Conservation (phyloP, 208 protist genomes). For the Trypanosomatidae sp. region DNA sequence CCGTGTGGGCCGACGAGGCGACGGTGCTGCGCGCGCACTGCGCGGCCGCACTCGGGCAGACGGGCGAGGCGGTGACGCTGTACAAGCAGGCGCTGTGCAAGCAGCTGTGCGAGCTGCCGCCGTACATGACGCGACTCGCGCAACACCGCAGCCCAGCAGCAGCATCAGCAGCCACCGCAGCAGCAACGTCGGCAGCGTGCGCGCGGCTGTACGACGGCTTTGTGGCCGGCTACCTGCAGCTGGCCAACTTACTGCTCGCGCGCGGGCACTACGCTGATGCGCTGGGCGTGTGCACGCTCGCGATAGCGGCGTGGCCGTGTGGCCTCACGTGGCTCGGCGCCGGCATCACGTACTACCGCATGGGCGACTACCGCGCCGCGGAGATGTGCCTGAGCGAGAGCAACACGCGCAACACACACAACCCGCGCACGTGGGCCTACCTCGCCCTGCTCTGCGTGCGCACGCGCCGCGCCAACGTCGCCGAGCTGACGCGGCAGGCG, state of each 20-base stretch:
- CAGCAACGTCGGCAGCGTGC: neutral
- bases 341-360: slow-evolving; percentile 76
- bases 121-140: slow-evolving; percentile 7
- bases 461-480: slow-evolving; percentile 30
- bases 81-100: slow-evolving; percentile 49
- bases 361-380: slow-evolving; percentile 33
- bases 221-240: slow-evolving; percentile 27
- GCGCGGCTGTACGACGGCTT: neutral
- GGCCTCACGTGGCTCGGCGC: slow-evolving; percentile 79
- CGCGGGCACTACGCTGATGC: slow-evolving; percentile 62
- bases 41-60: slow-evolving; percentile 29
- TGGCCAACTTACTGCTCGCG: slow-evolving; percentile 69
- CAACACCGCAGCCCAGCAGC: slow-evolving; percentile 3
- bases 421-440: slow-evolving; percentile 81
- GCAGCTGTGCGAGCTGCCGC: slow-evolving; percentile 1
- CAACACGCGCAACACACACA: slow-evolving; percentile 74
- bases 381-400: slow-evolving; percentile 85
- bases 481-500: slow-evolving; percentile 46
- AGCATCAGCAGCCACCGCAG: neutral
- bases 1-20: slow-evolving; percentile 1
- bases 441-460: slow-evolving; percentile 50
- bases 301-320: slow-evolving; percentile 47
- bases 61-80: slow-evolving; percentile 21
- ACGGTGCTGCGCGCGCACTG: slow-evolving; percentile 61
- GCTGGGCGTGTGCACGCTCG: slow-evolving; percentile 54